Evolutionary conservation across 129 eudicot species (phyloP).

Genomic region (Chrysanthemum seticuspe): DNA sequence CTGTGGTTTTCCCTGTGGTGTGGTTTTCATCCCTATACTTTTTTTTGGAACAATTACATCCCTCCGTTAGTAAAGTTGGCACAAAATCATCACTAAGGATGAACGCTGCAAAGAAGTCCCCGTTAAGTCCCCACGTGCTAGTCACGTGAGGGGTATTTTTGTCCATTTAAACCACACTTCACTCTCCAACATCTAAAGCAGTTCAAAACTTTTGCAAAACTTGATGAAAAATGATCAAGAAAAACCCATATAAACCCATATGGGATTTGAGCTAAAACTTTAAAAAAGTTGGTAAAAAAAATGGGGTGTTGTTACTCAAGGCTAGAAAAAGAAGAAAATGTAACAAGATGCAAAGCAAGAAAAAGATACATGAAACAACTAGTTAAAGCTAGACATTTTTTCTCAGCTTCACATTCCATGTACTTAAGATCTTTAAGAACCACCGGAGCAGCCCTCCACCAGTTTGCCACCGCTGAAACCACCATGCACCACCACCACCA

Average conservation of each 20-base stretch:
- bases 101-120: too few relatives aligned
- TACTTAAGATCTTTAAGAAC: constrained; percentile 58
- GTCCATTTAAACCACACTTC: too few relatives aligned
- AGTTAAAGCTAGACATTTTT: constrained; percentile 70
- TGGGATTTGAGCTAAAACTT: constrained; percentile 22
- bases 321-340: constrained; percentile 73
- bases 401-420: constrained; percentile 71
- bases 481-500: constrained; percentile 49
- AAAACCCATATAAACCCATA: constrained; percentile 15
- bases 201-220: background rate
- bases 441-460: constrained; percentile 82
- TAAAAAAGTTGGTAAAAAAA: background rate
- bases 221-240: constrained; percentile 14
- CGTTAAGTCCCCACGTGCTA: too few relatives aligned
- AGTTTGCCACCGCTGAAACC: constrained; percentile 77
- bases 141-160: too few relatives aligned
- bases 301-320: constrained; percentile 90
- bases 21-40: too few relatives aligned
- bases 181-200: too few relatives aligned
- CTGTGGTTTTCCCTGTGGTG: too few relatives aligned
- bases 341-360: constrained; percentile 76
- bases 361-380: constrained; percentile 85
- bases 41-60: too few relatives aligned
- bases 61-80: too few relatives aligned
- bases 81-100: too few relatives aligned